phyloP scores from a whole-genome alignment of 129 eudicot genomes.

The Chrysanthemum makinoi region DNA sequence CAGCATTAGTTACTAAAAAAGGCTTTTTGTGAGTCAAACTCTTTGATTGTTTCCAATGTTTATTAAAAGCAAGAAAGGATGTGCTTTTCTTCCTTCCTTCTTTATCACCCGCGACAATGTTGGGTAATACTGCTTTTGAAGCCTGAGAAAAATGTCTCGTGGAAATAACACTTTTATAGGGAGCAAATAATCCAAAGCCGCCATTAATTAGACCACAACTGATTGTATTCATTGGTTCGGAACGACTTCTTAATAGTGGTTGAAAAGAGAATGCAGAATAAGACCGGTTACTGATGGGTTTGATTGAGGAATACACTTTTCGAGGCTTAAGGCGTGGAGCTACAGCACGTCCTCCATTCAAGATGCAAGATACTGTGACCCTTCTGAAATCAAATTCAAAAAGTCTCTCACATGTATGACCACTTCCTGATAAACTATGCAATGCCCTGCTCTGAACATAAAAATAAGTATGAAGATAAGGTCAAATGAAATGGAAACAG shows the following conservation, averaged over 20 bases:
- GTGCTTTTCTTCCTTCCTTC: slow-evolving; percentile 19
- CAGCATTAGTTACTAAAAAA: slow-evolving; percentile 31
- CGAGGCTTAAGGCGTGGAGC: slow-evolving; percentile 30
- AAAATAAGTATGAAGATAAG: slow-evolving; percentile 14
- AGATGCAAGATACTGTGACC: slow-evolving; percentile 32
- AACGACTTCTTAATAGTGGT: slow-evolving; percentile 35
- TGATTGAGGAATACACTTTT: slow-evolving; percentile 10
- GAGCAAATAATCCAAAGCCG: slow-evolving; percentile 29
- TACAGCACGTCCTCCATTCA: slow-evolving; percentile 20
- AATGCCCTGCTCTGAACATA: slow-evolving; percentile 62
- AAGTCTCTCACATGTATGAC: slow-evolving; percentile 31
- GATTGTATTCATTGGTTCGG: slow-evolving; percentile 27
- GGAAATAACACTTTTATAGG: slow-evolving; percentile 25
- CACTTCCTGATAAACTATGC: slow-evolving; percentile 34
- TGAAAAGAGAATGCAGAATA: slow-evolving; percentile 27
- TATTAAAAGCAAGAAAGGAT: slow-evolving; percentile 31
- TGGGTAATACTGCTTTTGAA: slow-evolving; percentile 34
- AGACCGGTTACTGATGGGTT: slow-evolving; percentile 31
- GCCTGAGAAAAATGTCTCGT: slow-evolving; percentile 46
- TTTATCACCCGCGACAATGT: slow-evolving; percentile 30
- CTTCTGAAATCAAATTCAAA: slow-evolving; percentile 28
- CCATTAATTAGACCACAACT: slow-evolving; percentile 34
- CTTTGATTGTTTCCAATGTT: slow-evolving; percentile 40
- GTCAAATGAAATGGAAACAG: neutral
- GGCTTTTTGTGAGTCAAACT: slow-evolving; percentile 34